Evolutionary conservation across 768 basidiomycete species (phyloP).

Genomic region (Rhizopogon vesiculosus): DNA sequence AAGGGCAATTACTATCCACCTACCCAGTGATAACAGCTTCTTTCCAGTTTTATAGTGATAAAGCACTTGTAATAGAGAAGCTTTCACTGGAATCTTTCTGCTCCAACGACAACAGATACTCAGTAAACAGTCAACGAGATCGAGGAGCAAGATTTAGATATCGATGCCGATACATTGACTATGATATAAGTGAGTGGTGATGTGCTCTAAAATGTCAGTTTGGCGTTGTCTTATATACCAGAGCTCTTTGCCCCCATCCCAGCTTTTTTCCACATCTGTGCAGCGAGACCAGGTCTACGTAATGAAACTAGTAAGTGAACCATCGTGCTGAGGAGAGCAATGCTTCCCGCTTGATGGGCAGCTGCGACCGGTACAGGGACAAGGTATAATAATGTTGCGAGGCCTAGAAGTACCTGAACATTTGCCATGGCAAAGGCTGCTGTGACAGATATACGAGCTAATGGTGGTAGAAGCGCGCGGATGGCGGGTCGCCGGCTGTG

Average conservation of each 20-base stretch:
- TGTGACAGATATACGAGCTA: slow-evolving; percentile 45
- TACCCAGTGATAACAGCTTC: no score
- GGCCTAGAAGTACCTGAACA: slow-evolving; percentile 72
- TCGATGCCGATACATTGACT: no score
- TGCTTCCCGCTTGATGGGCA: slow-evolving; percentile 92
- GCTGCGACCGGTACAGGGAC: slow-evolving; percentile 93
- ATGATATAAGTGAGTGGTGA: slow-evolving; percentile 22
- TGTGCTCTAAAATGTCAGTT: slow-evolving; percentile 8
- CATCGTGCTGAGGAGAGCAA: slow-evolving; percentile 79
- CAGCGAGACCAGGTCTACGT: slow-evolving; percentile 63
- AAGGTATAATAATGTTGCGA: slow-evolving; percentile 83
- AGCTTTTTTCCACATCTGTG: slow-evolving; percentile 53
- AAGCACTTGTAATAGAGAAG: no score
- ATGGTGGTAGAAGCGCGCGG: slow-evolving; percentile 51
- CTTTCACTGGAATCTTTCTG: no score
- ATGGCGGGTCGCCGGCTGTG: slow-evolving; percentile 49
- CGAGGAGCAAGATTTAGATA: no score
- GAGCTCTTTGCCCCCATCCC: slow-evolving; percentile 13
- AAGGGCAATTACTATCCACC: no score
- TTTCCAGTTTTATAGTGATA: no score
- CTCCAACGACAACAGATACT: no score
- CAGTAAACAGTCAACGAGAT: no score
- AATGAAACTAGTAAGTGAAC: slow-evolving; percentile 71
- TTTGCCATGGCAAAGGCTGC: slow-evolving; percentile 78
- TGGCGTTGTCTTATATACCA: slow-evolving; percentile 4